A percentile compares a stretch with the other conserved stretches of the same genome.
These are phyloP conservation scores for Syzygium aqueum DNA, from an alignment of 345 rosid genomes.

Conservation along the genomic window DNA sequence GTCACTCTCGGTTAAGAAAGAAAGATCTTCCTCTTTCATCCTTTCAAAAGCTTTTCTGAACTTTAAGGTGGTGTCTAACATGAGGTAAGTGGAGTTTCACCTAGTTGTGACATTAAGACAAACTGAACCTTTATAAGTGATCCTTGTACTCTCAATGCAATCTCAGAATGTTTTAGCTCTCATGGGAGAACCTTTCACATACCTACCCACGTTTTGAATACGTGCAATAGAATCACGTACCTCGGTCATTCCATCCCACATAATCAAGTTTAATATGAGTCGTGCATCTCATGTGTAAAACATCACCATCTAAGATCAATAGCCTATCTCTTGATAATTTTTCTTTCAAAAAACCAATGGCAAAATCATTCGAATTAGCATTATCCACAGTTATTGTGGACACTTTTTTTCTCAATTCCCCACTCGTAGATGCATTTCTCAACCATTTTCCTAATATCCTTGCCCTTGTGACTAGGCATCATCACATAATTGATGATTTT, in stretches of 20 bases:
- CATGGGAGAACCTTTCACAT: not conserved
- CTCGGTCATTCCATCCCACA: accelerated
- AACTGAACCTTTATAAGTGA: accelerated
- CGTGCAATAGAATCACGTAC: accelerated
- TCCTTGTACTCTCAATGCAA: accelerated
- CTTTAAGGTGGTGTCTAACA: not conserved
- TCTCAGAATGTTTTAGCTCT: not conserved
- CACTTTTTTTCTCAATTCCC: not conserved
- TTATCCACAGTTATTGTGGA: not conserved
- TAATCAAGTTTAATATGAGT: not conserved
- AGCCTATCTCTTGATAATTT: not conserved
- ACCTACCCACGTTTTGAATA: accelerated
- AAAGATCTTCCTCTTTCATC: too few relatives aligned
- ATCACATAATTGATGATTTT: not conserved
- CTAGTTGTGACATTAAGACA: not conserved
- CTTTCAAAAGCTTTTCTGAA: not conserved
- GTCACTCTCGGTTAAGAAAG: not conserved
- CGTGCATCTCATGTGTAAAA: not conserved
- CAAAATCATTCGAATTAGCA: not conserved
- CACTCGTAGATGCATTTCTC: not conserved
- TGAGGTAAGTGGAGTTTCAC: not conserved
- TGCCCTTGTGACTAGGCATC: not conserved
- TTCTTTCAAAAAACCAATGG: not conserved
- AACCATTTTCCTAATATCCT: not conserved
- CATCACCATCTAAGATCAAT: not conserved